phyloP scores from a whole-genome alignment of 2,329 filamentous ascomycete genomes.

The Diaporthe vexans region DNA sequence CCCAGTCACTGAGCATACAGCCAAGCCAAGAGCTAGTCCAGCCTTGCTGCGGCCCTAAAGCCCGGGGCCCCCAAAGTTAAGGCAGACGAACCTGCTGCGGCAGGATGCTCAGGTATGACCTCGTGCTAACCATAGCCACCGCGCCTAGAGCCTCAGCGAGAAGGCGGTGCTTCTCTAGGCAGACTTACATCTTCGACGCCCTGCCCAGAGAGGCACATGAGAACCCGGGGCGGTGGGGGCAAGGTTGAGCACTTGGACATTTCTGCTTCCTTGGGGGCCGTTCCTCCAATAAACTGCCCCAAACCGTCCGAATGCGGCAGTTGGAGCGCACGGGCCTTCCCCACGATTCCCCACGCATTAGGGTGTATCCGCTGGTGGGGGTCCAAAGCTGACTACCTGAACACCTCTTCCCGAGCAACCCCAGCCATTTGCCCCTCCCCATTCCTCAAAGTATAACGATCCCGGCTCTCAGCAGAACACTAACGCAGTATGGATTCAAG shows the following conservation, averaged over 20 bases:
- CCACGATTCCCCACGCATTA: not conserved
- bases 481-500: not conserved
- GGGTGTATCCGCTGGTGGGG: not conserved
- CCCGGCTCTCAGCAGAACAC: not conserved
- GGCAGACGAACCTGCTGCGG: constrained; percentile 13
- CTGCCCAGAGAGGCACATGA: not conserved
- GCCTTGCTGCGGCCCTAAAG: too few relatives aligned
- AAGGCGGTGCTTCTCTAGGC: not conserved
- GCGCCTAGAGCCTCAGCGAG: not conserved
- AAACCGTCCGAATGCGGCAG: constrained; percentile 12
- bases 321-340: constrained; percentile 5
- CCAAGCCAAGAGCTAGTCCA: not conserved
- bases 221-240: not conserved
- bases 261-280: not conserved
- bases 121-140: not conserved
- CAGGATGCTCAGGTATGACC: not conserved
- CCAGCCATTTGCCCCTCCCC: too few relatives aligned
- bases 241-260: too few relatives aligned
- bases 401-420: too few relatives aligned
- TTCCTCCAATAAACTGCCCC: constrained; percentile 16
- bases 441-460: not conserved
- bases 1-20: too few relatives aligned
- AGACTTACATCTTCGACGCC: not conserved
- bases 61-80: constrained; percentile 1
- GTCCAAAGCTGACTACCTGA: not conserved